Conservation (phyloP, 768 basidiomycete species). For the Auricularia auricula-judae region DNA sequence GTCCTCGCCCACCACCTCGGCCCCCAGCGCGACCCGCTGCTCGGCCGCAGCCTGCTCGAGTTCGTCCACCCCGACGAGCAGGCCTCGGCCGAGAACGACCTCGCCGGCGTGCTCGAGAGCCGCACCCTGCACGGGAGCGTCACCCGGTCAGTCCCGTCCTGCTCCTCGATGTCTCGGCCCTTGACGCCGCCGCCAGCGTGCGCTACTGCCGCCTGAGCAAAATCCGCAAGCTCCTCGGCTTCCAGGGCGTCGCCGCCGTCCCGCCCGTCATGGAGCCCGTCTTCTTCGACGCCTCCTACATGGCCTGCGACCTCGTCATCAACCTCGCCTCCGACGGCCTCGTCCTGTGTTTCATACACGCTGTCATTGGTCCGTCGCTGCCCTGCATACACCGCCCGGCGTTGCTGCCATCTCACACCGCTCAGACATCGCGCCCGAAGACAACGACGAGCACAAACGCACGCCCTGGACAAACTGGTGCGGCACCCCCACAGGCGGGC, state of each 20-base stretch:
- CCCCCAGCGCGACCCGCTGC: conserved; percentile 54
- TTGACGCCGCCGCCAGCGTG: conserved; percentile 36
- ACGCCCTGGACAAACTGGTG: conserved; percentile 85
- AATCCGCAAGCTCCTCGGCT: conserved; percentile 63
- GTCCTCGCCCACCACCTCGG: conserved; percentile 62
- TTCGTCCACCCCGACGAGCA: conserved; percentile 85
- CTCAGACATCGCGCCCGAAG: conserved; percentile 28
- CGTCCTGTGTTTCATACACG: conserved; percentile 83
- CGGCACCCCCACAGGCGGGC: conserved; percentile 53
- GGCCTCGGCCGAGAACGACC: conserved; percentile 59
- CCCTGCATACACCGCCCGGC: not conserved
- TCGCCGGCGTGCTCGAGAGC: conserved; percentile 60
- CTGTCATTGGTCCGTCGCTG: conserved; percentile 51
- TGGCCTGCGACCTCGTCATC: conserved; percentile 82
- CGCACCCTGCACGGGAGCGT: conserved; percentile 76
- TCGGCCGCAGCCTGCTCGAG: conserved; percentile 58
- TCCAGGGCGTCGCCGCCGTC: conserved; percentile 36
- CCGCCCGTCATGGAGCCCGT: conserved; percentile 48
- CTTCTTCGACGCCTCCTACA: conserved; percentile 60
- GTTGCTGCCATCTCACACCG: not conserved
- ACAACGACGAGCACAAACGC: conserved; percentile 68
- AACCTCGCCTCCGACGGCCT: conserved; percentile 83
- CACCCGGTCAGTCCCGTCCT: conserved; percentile 36
- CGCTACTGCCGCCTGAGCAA: conserved; percentile 68
- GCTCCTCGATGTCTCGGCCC: conserved; percentile 7